A percentile compares a stretch with the other conserved stretches of the same genome.
Evolutionary conservation across 2,329 filamentous ascomycete species (phyloP).

Genomic region (Nannizziopsis barbatae): DNA sequence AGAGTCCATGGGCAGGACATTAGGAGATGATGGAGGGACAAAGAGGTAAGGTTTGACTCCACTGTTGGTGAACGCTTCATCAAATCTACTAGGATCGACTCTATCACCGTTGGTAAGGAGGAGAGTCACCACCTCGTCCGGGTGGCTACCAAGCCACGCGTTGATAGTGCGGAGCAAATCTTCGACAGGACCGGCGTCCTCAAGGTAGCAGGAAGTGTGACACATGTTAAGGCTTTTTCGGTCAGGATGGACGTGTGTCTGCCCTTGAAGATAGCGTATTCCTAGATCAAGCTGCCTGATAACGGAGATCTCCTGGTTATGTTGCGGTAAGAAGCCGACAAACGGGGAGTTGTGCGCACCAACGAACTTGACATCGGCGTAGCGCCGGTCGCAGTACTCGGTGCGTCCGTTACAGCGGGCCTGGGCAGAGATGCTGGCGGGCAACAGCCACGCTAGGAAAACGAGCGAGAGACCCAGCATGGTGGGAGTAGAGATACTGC

Average conservation of each 20-base stretch:
- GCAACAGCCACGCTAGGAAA: conserved; percentile 6
- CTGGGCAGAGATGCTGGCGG: conserved; percentile 8
- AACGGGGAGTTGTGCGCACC: conserved; percentile 58
- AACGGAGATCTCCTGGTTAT: conserved; percentile 53
- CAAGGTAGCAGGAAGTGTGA: conserved; percentile 51
- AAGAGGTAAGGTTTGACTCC: conserved; percentile 29
- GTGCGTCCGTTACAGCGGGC: conserved; percentile 47
- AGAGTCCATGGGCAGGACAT: conserved; percentile 23
- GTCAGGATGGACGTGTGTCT: conserved; percentile 45
- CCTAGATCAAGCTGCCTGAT: conserved; percentile 50
- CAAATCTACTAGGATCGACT: conserved; percentile 25
- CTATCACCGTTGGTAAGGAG: conserved; percentile 52
- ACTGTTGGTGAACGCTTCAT: conserved; percentile 24
- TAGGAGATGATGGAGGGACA: conserved; percentile 25
- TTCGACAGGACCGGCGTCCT: conserved; percentile 48
- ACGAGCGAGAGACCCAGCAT: conserved; percentile 5
- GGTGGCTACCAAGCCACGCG: conserved; percentile 48
- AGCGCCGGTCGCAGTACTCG: conserved; percentile 45
- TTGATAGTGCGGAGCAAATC: conserved; percentile 48
- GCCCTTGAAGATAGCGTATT: conserved; percentile 53
- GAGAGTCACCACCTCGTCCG: conserved; percentile 52
- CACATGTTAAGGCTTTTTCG: conserved; percentile 48
- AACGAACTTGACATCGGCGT: conserved; percentile 50
- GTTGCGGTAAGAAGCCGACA: conserved; percentile 42
- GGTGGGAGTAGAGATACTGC: not conserved